Percentiles rank a stretch among this genome's conserved stretches.
phyloP scores from a whole-genome alignment of 345 rosid species.

The Gossypioides kirkii region DNA sequence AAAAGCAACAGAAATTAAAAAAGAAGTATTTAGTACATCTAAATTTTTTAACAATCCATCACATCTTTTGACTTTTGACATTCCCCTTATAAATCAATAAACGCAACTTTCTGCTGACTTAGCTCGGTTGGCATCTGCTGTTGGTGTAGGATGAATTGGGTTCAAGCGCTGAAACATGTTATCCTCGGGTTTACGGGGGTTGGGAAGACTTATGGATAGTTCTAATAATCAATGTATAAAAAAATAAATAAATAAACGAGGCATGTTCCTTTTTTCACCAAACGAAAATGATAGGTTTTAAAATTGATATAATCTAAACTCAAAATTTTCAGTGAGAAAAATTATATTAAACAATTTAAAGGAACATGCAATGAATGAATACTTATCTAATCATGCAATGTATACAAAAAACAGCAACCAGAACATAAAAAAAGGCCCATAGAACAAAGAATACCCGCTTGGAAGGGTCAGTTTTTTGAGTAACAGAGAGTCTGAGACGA shows the following conservation, averaged over 20 bases:
- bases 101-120: neutral
- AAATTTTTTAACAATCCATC: neutral
- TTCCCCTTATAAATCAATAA: neutral
- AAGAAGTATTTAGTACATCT: neutral
- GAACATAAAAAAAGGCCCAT: slow-evolving; percentile 20
- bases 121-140: too few species aligned
- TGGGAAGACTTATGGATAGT: too few species aligned
- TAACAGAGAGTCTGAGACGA: slow-evolving; percentile 53
- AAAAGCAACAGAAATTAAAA: neutral
- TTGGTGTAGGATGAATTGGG: too few species aligned
- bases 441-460: slow-evolving; percentile 44
- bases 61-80: neutral
- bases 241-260: neutral
- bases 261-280: neutral
- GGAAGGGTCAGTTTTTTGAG: slow-evolving; percentile 46
- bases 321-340: neutral
- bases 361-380: neutral
- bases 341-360: neutral
- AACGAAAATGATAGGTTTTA: neutral
- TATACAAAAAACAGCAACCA: neutral
- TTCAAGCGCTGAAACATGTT: too few species aligned
- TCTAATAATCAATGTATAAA: too few species aligned
- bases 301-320: neutral
- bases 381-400: neutral
- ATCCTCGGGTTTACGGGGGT: too few species aligned